Evolutionary conservation across 495 filamentous ascomycete genomes (phyloP).

Genomic region (Podospora pseudopauciseta): DNA sequence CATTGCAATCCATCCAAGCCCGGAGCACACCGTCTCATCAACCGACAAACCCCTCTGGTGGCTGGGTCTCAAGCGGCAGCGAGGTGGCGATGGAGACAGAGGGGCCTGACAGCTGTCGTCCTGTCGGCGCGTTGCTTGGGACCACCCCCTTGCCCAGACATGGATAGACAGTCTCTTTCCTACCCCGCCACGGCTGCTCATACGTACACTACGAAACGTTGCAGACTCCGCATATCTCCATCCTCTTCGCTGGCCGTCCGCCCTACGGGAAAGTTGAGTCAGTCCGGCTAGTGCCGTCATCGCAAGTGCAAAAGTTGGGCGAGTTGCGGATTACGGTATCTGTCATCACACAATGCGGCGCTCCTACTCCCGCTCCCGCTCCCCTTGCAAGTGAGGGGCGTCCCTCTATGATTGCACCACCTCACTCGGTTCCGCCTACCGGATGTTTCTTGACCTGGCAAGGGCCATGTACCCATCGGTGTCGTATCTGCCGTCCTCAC

Average conservation of each 20-base stretch:
- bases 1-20: not conserved
- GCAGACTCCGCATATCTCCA: slow-evolving; percentile 12
- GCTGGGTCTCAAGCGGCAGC: not conserved
- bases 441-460: slow-evolving; percentile 17
- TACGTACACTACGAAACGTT: not conserved
- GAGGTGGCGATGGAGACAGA: slow-evolving; percentile 11
- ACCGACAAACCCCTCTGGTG: not conserved
- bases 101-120: slow-evolving; percentile 1
- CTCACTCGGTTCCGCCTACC: slow-evolving; percentile 24
- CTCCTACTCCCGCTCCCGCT: slow-evolving; percentile 12
- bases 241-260: slow-evolving; percentile 5
- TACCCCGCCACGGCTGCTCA: not conserved
- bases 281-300: slow-evolving; percentile 29
- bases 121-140: not conserved
- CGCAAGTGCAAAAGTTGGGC: slow-evolving; percentile 13
- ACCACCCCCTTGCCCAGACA: not conserved
- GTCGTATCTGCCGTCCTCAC: slow-evolving; percentile 32
- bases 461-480: slow-evolving; percentile 13
- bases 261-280: slow-evolving; percentile 18
- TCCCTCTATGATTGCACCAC: not conserved
- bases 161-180: slow-evolving; percentile 2
- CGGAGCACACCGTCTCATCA: not conserved
- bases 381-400: not conserved
- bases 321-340: slow-evolving; percentile 5
- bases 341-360: slow-evolving; percentile 19